These are phyloP conservation scores for Amborella trichopoda DNA, from an alignment of 164 flowering plant genomes.

Conservation along the genomic window DNA sequence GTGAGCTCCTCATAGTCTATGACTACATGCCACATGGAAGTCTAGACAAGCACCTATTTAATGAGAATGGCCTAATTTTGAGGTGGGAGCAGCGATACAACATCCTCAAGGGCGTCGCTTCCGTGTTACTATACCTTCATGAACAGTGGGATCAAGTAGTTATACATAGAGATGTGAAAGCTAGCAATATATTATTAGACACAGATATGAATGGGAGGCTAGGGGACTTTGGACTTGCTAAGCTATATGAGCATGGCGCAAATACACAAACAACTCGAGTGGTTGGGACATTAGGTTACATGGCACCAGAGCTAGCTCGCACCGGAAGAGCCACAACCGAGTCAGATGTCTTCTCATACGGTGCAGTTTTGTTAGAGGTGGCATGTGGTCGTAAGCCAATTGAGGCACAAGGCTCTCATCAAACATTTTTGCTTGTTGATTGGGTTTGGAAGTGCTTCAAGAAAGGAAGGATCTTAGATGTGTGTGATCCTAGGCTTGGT, in stretches of 20 bases:
- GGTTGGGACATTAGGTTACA: slow-evolving; percentile 5
- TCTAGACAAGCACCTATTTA: not conserved
- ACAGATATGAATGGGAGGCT: not conserved
- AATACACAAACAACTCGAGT: slow-evolving; percentile 2
- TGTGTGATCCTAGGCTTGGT: slow-evolving; percentile 2
- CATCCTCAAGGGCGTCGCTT: not conserved
- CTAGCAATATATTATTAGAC: not conserved
- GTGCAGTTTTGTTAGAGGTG: not conserved
- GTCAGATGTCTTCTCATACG: not conserved
- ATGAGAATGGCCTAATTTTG: not conserved
- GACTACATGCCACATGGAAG: slow-evolving; percentile 5
- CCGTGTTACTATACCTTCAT: not conserved
- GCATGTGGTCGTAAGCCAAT: slow-evolving; percentile 1
- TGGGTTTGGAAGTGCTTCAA: not conserved
- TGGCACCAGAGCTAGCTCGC: not conserved
- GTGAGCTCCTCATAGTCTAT: slow-evolving; percentile 4
- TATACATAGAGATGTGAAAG: slow-evolving; percentile 5
- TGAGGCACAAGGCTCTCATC: not conserved
- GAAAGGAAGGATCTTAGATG: not conserved
- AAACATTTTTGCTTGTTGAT: slow-evolving; percentile 1
- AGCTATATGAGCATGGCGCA: not conserved
- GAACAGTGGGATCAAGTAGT: slow-evolving; percentile 3
- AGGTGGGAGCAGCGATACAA: not conserved
- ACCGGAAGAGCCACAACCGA: not conserved
- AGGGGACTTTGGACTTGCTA: slow-evolving; percentile 4